Evolutionary conservation across 352 stramenopile species (phyloP).

Genomic region (Phytophthora pisi): DNA sequence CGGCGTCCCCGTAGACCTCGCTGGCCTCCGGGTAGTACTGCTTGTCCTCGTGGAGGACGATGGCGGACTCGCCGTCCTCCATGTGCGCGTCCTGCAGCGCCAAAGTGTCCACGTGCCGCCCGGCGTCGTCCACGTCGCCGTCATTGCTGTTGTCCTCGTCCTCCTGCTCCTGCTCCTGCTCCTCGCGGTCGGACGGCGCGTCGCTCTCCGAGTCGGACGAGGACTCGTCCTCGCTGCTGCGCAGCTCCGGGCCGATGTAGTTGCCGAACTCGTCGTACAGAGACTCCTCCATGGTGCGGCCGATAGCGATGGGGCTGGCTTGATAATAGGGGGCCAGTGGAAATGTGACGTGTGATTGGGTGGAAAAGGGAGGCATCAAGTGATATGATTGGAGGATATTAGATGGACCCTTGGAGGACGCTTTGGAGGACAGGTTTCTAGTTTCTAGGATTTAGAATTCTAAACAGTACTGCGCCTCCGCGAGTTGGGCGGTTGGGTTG

Average conservation of each 20-base stretch:
- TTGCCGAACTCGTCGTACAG: slow-evolving; percentile 99
- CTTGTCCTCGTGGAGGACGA: slow-evolving; percentile 99
- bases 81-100: slow-evolving; percentile 48
- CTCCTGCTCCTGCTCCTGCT: slow-evolving; percentile 11
- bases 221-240: slow-evolving; percentile 77
- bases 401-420: slow-evolving; percentile 4
- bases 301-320: too few relatives aligned
- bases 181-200: slow-evolving; percentile 48
- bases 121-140: slow-evolving; percentile 27
- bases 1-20: slow-evolving; percentile 96
- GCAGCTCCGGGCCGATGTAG: slow-evolving; percentile 98
- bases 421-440: not conserved
- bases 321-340: slow-evolving; percentile 8
- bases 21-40: slow-evolving; percentile 98
- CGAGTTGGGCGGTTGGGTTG: slow-evolving; percentile 23
- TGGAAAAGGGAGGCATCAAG: slow-evolving; percentile 8
- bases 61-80: slow-evolving; percentile 85
- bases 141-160: slow-evolving; percentile 41
- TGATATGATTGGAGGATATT: not conserved
- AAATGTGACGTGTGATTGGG: slow-evolving; percentile 19
- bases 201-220: slow-evolving; percentile 56
- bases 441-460: slow-evolving; percentile 32
- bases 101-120: slow-evolving; percentile 52
- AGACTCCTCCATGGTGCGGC: slow-evolving; percentile 89
- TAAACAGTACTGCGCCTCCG: slow-evolving; percentile 39